Evolutionary conservation across 331 rosid species (phyloP).

Genomic region (Cucumis variabilis): DNA sequence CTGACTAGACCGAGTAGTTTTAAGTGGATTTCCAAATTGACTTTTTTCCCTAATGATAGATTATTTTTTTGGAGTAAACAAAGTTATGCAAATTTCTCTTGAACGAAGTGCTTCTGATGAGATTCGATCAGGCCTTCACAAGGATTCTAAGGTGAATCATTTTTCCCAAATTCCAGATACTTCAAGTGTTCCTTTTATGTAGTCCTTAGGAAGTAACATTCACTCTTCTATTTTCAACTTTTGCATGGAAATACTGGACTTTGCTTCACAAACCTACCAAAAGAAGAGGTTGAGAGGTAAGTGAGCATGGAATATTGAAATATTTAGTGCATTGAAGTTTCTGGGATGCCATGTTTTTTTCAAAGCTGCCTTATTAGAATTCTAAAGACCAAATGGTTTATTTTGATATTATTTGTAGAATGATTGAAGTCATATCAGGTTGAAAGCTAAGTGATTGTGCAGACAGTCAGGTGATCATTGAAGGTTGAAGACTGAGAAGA

Average conservation of each 20-base stretch:
- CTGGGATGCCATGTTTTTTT: no score
- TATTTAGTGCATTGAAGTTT: no score
- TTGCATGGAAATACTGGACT: constrained; percentile 92
- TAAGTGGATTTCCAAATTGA: background rate
- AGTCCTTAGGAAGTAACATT: background rate
- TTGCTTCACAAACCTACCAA: constrained; percentile 70
- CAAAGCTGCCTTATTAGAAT: no score
- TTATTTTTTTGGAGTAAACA: constrained; percentile 94
- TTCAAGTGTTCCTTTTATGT: background rate
- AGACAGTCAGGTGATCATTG: no score
- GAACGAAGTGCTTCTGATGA: constrained; percentile 87
- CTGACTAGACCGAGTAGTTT: background rate
- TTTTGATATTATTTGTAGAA: no score
- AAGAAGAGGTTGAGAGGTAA: constrained; percentile 90
- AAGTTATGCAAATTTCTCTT: constrained; percentile 88
- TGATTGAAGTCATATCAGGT: no score
- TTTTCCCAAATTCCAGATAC: background rate
- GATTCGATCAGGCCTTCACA: constrained; percentile 56
- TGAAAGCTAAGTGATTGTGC: no score
- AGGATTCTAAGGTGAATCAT: constrained; percentile 77
- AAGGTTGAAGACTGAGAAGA: no score
- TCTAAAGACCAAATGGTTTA: no score
- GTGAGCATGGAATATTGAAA: background rate
- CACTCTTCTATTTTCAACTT: constrained; percentile 46
- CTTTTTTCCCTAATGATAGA: constrained; percentile 36